phyloP scores from a whole-genome alignment of 345 rosid species.

The Pistacia vera region DNA sequence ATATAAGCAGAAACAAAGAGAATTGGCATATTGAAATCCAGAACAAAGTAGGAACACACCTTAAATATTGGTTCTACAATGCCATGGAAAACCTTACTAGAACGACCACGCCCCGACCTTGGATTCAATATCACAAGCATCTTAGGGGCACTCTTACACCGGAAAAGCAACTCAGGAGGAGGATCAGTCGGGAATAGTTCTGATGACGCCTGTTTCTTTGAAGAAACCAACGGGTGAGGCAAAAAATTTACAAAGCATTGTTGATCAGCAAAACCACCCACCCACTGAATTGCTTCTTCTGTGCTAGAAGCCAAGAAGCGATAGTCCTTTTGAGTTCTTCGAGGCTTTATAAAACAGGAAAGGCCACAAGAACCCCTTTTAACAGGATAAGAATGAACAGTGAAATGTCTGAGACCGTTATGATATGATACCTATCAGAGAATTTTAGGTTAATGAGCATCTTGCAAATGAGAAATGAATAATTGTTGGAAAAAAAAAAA shows the following conservation, averaged over 20 bases:
- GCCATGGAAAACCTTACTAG: constrained; percentile 85
- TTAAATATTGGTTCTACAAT: constrained; percentile 92
- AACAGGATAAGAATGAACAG: constrained; percentile 81
- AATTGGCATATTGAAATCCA: background rate
- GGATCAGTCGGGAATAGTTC: constrained; percentile 73
- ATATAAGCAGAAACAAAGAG: background rate
- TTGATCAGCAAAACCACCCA: constrained; percentile 95
- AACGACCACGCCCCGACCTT: constrained; percentile 89
- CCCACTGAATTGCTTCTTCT: constrained; percentile 97
- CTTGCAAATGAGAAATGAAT: background rate
- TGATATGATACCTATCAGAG: constrained; percentile 71
- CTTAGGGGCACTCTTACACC: constrained; percentile 91
- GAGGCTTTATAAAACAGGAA: constrained; percentile 74
- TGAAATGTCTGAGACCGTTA: constrained; percentile 86
- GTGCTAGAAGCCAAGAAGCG: constrained; percentile 72
- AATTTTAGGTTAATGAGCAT: background rate
- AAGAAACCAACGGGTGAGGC: constrained; percentile 88
- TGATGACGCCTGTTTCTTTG: constrained; percentile 90
- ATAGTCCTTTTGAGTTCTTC: constrained; percentile 79
- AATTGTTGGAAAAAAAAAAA: too few relatives aligned
- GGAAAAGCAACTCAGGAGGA: constrained; percentile 89
- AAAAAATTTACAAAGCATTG: constrained; percentile 88
- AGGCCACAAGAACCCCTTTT: constrained; percentile 67
- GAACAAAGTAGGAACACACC: constrained; percentile 43
- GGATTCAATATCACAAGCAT: constrained; percentile 97